A percentile compares a stretch with the other conserved stretches of the same genome.
Conservation (phyloP, 1,139 yeast species). For the Pneumocystis wakefieldiae region DNA sequence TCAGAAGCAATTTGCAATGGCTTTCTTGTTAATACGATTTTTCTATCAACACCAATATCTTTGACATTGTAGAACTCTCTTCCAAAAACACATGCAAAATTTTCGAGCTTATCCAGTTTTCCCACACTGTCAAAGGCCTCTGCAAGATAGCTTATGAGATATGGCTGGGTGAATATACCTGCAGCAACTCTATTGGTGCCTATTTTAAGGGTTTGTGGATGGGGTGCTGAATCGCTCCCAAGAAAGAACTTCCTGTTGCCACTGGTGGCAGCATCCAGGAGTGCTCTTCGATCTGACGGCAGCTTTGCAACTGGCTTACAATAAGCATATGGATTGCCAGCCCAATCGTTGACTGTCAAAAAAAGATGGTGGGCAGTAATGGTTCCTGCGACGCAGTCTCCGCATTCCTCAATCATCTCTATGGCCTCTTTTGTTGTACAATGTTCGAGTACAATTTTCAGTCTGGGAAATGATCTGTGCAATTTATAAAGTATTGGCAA, state of each 20-base stretch:
- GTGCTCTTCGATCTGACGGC: conserved; percentile 66
- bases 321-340: conserved; percentile 84
- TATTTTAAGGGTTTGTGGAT: conserved; percentile 56
- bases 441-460: conserved; percentile 82
- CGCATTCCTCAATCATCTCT: conserved; percentile 56
- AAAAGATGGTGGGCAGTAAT: conserved; percentile 91
- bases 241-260: conserved; percentile 90
- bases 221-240: conserved; percentile 97
- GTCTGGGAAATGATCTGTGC: conserved; percentile 68
- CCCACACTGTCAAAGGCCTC: conserved; percentile 60
- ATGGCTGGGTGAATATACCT: conserved; percentile 85
- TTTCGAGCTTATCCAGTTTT: conserved; percentile 48
- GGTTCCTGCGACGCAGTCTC: conserved; percentile 70
- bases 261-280: conserved; percentile 74
- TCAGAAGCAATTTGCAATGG: conserved; percentile 44
- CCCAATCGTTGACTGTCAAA: conserved; percentile 87
- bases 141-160: conserved; percentile 71
- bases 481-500: conserved; percentile 77
- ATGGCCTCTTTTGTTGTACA: conserved; percentile 87
- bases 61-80: conserved; percentile 47
- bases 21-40: conserved; percentile 37
- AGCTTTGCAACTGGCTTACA: conserved; percentile 97
- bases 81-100: conserved; percentile 67
- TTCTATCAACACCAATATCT: conserved; percentile 25
- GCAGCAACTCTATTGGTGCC: conserved; percentile 63